These are phyloP conservation scores for Ceratocystiopsis brevicomis DNA, from an alignment of 2,329 filamentous ascomycete genomes.

Conservation along the genomic window DNA sequence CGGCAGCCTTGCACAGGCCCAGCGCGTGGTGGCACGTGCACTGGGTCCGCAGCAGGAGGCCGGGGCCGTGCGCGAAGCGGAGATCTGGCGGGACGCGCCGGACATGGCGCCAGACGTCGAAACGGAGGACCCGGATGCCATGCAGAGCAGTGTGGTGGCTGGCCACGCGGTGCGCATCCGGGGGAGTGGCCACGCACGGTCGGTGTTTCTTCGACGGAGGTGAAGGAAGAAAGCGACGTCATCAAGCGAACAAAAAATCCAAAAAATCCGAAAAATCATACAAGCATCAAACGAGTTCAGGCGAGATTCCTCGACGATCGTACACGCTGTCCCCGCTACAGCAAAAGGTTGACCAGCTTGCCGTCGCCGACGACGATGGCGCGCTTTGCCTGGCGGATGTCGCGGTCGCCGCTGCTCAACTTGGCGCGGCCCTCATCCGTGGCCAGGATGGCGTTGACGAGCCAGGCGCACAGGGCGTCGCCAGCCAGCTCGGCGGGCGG, in stretches of 20 bases:
- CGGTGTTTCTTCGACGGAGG: constrained; percentile 19
- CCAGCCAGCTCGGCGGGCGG: constrained; percentile 24
- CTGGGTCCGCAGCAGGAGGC: constrained; percentile 9
- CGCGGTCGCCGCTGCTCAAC: constrained; percentile 27
- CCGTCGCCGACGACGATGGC: constrained; percentile 49
- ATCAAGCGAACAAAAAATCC: no score
- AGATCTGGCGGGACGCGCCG: constrained; percentile 58
- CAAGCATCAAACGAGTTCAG: no score
- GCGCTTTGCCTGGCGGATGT: constrained; percentile 36
- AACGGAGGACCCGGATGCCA: constrained; percentile 1
- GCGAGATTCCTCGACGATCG: neutral
- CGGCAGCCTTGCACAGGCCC: constrained; percentile 48
- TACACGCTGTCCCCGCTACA: constrained; percentile 15
- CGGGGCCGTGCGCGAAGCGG: constrained; percentile 22
- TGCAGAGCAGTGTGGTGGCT: constrained; percentile 9
- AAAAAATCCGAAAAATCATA: neutral
- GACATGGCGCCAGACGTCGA: constrained; percentile 19
- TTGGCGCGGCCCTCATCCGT: constrained; percentile 40
- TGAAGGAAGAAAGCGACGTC: no score
- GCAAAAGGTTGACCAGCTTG: constrained; percentile 56
- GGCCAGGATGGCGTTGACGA: constrained; percentile 40
- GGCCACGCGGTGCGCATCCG: constrained; percentile 18
- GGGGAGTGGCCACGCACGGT: constrained; percentile 29
- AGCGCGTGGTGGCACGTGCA: constrained; percentile 37
- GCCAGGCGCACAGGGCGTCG: constrained; percentile 35